Conservation (phyloP, 805 yeast genomes). For the Spathaspora passalidarum region DNA sequence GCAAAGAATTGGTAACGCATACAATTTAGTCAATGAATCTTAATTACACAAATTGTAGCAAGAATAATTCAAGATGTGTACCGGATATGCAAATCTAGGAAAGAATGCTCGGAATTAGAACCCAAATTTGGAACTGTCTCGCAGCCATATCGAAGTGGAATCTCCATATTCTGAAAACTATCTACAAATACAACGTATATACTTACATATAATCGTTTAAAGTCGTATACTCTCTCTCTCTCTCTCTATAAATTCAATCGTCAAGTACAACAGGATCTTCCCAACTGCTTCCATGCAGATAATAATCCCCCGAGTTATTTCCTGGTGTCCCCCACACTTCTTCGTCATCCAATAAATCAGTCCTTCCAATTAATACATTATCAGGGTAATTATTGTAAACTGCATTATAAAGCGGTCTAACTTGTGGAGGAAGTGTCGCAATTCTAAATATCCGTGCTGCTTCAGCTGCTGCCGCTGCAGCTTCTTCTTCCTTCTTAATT, state of each 20-base stretch:
- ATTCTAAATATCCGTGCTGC: not conserved
- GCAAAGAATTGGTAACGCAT: too few species aligned
- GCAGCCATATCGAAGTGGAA: too few species aligned
- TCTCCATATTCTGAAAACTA: too few species aligned
- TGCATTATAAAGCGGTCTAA: not conserved
- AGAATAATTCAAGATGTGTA: too few species aligned
- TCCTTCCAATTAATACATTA: not conserved
- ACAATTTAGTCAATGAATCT: too few species aligned
- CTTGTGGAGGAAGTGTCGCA: not conserved
- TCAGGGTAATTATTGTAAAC: not conserved
- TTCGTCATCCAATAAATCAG: not conserved
- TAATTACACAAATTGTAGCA: too few species aligned
- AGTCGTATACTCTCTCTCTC: not conserved
- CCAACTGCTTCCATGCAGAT: conserved; percentile 1
- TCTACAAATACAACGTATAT: too few species aligned
- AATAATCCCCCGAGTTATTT: not conserved
- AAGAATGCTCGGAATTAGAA: too few species aligned
- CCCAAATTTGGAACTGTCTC: too few species aligned
- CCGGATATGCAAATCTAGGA: too few species aligned
- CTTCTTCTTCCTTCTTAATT: conserved; percentile 8
- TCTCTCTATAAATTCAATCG: not conserved
- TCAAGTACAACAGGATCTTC: conserved; percentile 2
- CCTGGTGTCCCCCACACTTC: not conserved
- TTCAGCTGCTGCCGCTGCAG: not conserved
- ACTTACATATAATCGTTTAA: too few species aligned